Evolutionary conservation across 2,329 filamentous ascomycete species (phyloP).

Genomic region (Claviceps sp.): DNA sequence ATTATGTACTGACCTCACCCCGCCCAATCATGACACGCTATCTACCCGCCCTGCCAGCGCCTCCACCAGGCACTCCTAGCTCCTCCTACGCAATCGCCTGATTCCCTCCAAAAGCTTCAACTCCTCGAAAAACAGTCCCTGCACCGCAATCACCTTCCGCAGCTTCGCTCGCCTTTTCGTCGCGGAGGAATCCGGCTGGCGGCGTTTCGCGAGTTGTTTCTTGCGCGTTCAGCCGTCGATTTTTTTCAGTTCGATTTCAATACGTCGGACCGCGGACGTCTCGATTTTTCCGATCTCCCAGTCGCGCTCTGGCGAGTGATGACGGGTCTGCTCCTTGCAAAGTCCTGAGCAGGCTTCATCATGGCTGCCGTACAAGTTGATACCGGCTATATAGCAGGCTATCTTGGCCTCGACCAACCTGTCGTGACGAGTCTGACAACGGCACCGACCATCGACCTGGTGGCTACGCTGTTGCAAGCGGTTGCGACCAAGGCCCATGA

Average conservation of each 20-base stretch:
- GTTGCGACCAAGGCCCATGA: constrained; percentile 71
- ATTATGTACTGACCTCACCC: neutral
- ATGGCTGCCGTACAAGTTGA: constrained; percentile 43
- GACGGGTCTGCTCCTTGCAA: constrained; percentile 6
- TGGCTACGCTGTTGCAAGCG: constrained; percentile 59
- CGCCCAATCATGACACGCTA: neutral
- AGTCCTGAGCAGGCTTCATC: constrained; percentile 6
- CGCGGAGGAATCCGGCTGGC: neutral
- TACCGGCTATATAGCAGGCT: constrained; percentile 58
- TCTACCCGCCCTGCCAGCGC: neutral
- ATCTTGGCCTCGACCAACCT: constrained; percentile 54
- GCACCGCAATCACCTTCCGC: neutral
- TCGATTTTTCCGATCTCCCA: neutral
- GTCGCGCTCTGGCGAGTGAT: constrained; percentile 4
- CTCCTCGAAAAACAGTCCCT: neutral
- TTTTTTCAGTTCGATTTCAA: neutral
- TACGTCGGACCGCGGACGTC: neutral
- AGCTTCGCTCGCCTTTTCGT: neutral
- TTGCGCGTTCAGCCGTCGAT: neutral
- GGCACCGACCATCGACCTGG: constrained; percentile 63
- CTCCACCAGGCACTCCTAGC: neutral
- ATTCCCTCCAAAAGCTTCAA: neutral
- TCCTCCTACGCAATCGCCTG: neutral
- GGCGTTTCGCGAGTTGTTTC: neutral
- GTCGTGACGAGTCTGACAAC: constrained; percentile 48